Evolutionary conservation across 768 basidiomycete species (phyloP).

Genomic region (Hebeloma cylindrosporum): DNA sequence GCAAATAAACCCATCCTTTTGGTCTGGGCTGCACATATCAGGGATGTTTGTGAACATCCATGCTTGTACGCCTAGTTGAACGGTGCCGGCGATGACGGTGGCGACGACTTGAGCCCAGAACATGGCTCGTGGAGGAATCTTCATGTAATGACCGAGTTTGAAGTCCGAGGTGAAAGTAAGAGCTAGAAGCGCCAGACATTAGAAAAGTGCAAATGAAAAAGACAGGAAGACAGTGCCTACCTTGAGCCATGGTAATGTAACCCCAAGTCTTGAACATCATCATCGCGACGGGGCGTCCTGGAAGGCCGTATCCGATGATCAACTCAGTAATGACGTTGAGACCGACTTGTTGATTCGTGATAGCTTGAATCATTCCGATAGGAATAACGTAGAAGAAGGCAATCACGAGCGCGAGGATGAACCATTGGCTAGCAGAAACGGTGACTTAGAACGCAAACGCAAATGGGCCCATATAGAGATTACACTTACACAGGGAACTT

Average conservation of each 20-base stretch:
- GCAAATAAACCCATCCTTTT: constrained; percentile 69
- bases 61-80: constrained; percentile 71
- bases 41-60: constrained; percentile 77
- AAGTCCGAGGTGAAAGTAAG: constrained; percentile 72
- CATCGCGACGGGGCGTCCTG: constrained; percentile 76
- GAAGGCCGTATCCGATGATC: constrained; percentile 77
- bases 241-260: constrained; percentile 68
- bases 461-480: background rate
- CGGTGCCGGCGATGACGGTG: constrained; percentile 66
- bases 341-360: constrained; percentile 79
- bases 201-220: too few species aligned
- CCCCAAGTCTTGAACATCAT: constrained; percentile 89
- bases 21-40: constrained; percentile 52
- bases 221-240: too few species aligned
- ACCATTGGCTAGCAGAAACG: constrained; percentile 40
- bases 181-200: too few species aligned
- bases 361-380: constrained; percentile 62
- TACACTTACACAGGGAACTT: constrained; percentile 65
- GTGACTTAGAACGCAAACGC: background rate
- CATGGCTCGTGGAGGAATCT: constrained; percentile 70
- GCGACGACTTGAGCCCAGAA: constrained; percentile 72
- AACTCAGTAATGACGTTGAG: constrained; percentile 78
- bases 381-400: constrained; percentile 73
- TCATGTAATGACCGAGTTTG: constrained; percentile 80
- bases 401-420: constrained; percentile 68